Evolutionary conservation across 164 flowering plant genomes (phyloP), one percentile per base, ranked within the genome.

Genomic region (Tetrastigma voinierianum): DNA sequence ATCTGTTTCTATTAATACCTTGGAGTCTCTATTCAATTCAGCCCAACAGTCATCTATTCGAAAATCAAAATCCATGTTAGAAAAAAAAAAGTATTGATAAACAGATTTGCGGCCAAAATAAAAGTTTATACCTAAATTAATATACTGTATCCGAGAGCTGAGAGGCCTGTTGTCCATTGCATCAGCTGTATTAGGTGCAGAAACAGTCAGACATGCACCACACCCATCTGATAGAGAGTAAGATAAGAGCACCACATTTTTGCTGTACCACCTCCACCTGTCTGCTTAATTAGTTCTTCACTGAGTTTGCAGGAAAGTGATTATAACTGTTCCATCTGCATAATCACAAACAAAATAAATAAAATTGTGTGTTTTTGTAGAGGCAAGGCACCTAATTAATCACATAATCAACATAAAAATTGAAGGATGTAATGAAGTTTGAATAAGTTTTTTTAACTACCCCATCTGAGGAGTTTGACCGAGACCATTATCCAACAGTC

Each of bases 21-120:
- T 15, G 16, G 61, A 57, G 32, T 57, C 61, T 57, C 61, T 57
- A 24, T 57, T 25, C 40, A 57, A 24, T 57, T 57, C 61, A 32
- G 61, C 61, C 61, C 61, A 57, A 57, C 61, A 57, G 45, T 57
- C 61, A 57, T 57, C 61, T 24, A 43, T 9, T 57, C 32, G 15
- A 24, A 23, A 57, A 24, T 24, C 6, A 21, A 24, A 23, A 15
- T 23, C 15, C 23, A 24, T 15, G 17, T 14, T 19, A 57, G 16
- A 19, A 25, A 57, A 57, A 15, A 21, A 24, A 9, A 1, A 32
- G 8, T 15, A 3, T 10, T 57, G 4, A 10, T 24, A 3, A 24
- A 24, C 12, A 23, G 13, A 9, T 23, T 15, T 24, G 1, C 13
- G 32, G 20, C 10, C 20, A 54, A 57, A 15, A 11, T 5, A 11